Conservation (phyloP, 2,329 filamentous ascomycete species). For the Metarhizium album region DNA sequence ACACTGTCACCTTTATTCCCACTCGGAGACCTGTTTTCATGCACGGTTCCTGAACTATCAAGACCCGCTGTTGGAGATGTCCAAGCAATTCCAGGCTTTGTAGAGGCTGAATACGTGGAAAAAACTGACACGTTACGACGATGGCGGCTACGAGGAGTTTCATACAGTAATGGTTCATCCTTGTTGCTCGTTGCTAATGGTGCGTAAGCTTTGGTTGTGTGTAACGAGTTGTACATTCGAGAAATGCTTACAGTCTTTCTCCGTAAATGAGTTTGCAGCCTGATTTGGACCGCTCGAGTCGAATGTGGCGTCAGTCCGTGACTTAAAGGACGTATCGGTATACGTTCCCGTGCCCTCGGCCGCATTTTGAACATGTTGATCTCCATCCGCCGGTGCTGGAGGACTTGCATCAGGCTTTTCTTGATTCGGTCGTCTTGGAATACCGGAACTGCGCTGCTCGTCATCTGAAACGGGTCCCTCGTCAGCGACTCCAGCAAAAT, state of each 20-base stretch:
- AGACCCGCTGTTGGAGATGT: background rate
- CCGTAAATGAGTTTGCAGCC: background rate
- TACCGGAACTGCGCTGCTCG: slow-evolving; percentile 19
- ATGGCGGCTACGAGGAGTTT: slow-evolving; percentile 1
- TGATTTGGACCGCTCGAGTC: background rate
- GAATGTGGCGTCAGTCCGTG: slow-evolving; percentile 5
- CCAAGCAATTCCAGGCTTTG: slow-evolving; percentile 4
- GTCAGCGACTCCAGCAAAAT: slow-evolving; percentile 35
- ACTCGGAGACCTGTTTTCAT: slow-evolving; percentile 18
- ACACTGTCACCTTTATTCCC: slow-evolving; percentile 16
- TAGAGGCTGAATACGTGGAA: slow-evolving; percentile 8
- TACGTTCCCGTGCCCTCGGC: background rate
- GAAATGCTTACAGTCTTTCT: background rate
- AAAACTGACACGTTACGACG: slow-evolving; percentile 1
- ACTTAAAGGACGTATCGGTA: slow-evolving; percentile 1
- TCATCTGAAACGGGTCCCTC: slow-evolving; percentile 14
- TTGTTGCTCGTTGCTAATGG: slow-evolving; percentile 4
- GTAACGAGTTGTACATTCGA: background rate
- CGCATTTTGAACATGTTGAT: background rate
- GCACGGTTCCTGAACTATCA: slow-evolving; percentile 7
- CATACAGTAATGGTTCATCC: slow-evolving; percentile 38
- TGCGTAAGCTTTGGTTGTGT: background rate
- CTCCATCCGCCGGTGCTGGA: background rate
- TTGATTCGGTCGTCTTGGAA: slow-evolving; percentile 15
- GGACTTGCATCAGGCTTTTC: background rate